These are phyloP conservation scores for Nigrospora osmanthi DNA, from an alignment of 2,329 filamentous ascomycete species.

Conservation along the genomic window DNA sequence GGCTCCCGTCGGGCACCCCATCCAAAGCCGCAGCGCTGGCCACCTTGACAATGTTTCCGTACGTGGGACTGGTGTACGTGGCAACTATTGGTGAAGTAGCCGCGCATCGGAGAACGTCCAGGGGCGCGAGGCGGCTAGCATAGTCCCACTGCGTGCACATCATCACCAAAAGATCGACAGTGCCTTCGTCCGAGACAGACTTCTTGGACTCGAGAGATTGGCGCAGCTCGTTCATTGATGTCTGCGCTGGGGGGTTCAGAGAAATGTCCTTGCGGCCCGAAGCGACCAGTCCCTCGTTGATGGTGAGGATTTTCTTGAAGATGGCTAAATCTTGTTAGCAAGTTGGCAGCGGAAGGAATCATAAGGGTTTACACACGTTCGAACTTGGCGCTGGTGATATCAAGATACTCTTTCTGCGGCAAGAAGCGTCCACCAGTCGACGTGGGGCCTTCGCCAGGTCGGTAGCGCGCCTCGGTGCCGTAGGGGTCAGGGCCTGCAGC, in stretches of 20 bases:
- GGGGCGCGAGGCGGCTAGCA: constrained; percentile 68
- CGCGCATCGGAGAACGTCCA: constrained; percentile 82
- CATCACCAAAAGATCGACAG: constrained; percentile 60
- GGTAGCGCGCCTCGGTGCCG: constrained; percentile 71
- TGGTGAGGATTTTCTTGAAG: constrained; percentile 65
- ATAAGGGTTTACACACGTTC: constrained; percentile 29
- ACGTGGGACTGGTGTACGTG: constrained; percentile 42
- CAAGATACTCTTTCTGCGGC: constrained; percentile 73
- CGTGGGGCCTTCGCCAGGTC: constrained; percentile 55
- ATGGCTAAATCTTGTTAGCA: constrained; percentile 58
- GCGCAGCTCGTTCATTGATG: constrained; percentile 52
- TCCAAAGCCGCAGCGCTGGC: constrained; percentile 30
- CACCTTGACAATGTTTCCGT: constrained; percentile 52
- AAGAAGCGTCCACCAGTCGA: constrained; percentile 50
- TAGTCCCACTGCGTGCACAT: constrained; percentile 75
- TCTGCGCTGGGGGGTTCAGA: constrained; percentile 64
- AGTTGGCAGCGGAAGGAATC: constrained; percentile 1
- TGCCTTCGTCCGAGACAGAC: constrained; percentile 38
- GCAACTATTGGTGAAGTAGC: constrained; percentile 63
- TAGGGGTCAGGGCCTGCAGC: constrained; percentile 59
- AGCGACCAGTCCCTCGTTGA: constrained; percentile 67
- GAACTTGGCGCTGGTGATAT: constrained; percentile 67
- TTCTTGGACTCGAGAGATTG: constrained; percentile 53
- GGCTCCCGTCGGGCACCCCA: constrained; percentile 44
- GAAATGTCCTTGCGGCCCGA: constrained; percentile 66